These are phyloP conservation scores for Vitis hybrid DNA, from an alignment of 177 flowering plant genomes.

Conservation along the genomic window DNA sequence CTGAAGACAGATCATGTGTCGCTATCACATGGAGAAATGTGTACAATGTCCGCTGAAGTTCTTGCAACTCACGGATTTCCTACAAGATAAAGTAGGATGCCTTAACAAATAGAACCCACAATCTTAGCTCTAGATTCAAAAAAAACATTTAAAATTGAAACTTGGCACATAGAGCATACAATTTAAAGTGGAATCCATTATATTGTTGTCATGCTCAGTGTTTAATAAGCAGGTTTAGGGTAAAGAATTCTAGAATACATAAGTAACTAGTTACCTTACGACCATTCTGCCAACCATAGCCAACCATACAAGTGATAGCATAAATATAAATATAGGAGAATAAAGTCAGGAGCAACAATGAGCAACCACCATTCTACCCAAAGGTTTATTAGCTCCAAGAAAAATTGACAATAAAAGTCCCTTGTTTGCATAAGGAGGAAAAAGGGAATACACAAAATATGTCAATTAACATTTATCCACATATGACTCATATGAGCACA, in stretches of 20 bases:
- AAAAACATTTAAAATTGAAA: neutral
- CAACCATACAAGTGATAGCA: no score
- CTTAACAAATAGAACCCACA: neutral
- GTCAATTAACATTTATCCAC: neutral
- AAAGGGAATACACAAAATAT: no score
- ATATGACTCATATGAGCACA: constrained; percentile 1
- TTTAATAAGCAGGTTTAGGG: neutral
- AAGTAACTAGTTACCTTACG: neutral
- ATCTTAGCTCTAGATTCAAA: neutral
- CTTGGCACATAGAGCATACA: neutral
- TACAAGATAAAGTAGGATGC: constrained; percentile 23
- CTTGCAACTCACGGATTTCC: constrained; percentile 95
- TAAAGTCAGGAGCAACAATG: no score
- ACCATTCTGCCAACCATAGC: neutral
- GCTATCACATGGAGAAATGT: constrained; percentile 87
- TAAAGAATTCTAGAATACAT: no score
- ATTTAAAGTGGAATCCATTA: neutral
- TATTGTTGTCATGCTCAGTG: neutral
- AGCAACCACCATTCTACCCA: no score
- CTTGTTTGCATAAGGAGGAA: no score
- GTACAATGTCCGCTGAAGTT: constrained; percentile 79
- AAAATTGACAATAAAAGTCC: no score
- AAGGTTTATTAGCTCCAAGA: no score
- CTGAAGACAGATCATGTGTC: constrained; percentile 79
- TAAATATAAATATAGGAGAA: no score